Evolutionary conservation across 2,329 filamentous ascomycete genomes (phyloP).

Genomic region (Teratosphaeriaceae sp.): DNA sequence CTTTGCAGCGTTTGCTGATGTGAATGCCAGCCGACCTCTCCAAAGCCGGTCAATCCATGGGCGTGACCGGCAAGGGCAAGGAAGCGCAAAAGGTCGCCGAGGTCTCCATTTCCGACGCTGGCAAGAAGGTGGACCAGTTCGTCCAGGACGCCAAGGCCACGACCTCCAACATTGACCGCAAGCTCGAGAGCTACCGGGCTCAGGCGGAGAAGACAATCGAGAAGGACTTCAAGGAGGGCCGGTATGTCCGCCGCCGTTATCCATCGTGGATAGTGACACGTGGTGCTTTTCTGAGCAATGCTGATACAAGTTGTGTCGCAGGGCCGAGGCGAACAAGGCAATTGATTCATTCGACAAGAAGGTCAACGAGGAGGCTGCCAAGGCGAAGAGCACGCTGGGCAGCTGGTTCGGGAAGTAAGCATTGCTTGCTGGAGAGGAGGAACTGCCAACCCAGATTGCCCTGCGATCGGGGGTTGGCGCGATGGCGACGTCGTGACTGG

Average conservation of each 20-base stretch:
- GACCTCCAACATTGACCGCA: slow-evolving; percentile 16
- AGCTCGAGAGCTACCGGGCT: slow-evolving; percentile 14
- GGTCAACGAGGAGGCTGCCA: slow-evolving; percentile 55
- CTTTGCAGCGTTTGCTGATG: too few relatives aligned
- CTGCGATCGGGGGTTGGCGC: background rate
- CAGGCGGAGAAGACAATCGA: slow-evolving; percentile 56
- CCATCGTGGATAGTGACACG: too few relatives aligned
- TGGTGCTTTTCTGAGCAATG: background rate
- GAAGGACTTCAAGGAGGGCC: slow-evolving; percentile 58
- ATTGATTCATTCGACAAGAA: slow-evolving; percentile 77
- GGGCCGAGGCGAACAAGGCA: slow-evolving; percentile 43
- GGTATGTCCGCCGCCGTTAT: too few relatives aligned
- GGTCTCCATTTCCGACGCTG: slow-evolving; percentile 36
- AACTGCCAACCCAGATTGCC: background rate
- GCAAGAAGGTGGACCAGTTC: slow-evolving; percentile 47
- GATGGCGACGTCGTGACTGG: too few relatives aligned
- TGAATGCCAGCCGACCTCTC: slow-evolving; percentile 80
- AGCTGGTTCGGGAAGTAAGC: slow-evolving; percentile 64
- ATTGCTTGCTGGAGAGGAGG: background rate
- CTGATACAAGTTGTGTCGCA: background rate
- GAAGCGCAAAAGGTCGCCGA: slow-evolving; percentile 34
- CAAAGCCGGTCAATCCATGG: slow-evolving; percentile 58
- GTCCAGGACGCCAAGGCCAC: slow-evolving; percentile 11
- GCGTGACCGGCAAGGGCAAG: slow-evolving; percentile 51
- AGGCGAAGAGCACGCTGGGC: slow-evolving; percentile 76